These are phyloP conservation scores for Lecanicillium sp. DNA, from an alignment of 2,329 filamentous ascomycete genomes.

Conservation along the genomic window DNA sequence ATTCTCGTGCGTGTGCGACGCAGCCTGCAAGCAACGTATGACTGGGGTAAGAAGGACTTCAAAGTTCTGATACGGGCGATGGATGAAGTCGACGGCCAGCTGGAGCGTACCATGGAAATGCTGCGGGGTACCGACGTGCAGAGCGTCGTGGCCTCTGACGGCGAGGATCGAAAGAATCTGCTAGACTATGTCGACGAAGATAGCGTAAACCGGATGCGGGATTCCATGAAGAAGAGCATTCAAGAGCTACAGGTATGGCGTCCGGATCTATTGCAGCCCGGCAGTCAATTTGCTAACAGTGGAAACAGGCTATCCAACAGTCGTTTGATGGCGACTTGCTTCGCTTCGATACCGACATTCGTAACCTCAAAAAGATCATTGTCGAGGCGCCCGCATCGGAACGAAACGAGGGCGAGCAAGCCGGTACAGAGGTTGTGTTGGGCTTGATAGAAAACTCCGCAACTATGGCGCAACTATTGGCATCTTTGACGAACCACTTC, in stretches of 20 bases:
- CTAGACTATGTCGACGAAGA: slow-evolving; percentile 72
- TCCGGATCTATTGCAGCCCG: not conserved
- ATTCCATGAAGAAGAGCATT: slow-evolving; percentile 63
- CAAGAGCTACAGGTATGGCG: slow-evolving; percentile 55
- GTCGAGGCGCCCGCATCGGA: slow-evolving; percentile 28
- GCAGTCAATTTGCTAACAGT: slow-evolving; percentile 4
- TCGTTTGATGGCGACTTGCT: slow-evolving; percentile 71
- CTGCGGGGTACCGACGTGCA: slow-evolving; percentile 60
- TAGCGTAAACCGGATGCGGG: slow-evolving; percentile 57
- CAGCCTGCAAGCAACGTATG: slow-evolving; percentile 47
- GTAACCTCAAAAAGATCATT: slow-evolving; percentile 53
- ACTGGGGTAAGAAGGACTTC: slow-evolving; percentile 52
- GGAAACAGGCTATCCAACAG: slow-evolving; percentile 50
- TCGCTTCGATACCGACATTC: slow-evolving; percentile 68
- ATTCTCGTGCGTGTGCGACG: slow-evolving; percentile 44
- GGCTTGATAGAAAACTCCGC: slow-evolving; percentile 67
- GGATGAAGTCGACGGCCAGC: slow-evolving; percentile 56
- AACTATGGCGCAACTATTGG: slow-evolving; percentile 72
- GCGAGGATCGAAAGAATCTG: slow-evolving; percentile 53
- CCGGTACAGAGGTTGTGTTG: slow-evolving; percentile 48
- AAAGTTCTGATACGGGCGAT: slow-evolving; percentile 54
- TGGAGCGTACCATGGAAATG: slow-evolving; percentile 59
- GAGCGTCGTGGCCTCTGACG: slow-evolving; percentile 50
- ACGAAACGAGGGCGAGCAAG: slow-evolving; percentile 23
- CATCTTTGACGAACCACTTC: slow-evolving; percentile 79